These are phyloP conservation scores for Amesomyces nigricolor DNA, from an alignment of 2,329 filamentous ascomycete genomes.

Conservation along the genomic window DNA sequence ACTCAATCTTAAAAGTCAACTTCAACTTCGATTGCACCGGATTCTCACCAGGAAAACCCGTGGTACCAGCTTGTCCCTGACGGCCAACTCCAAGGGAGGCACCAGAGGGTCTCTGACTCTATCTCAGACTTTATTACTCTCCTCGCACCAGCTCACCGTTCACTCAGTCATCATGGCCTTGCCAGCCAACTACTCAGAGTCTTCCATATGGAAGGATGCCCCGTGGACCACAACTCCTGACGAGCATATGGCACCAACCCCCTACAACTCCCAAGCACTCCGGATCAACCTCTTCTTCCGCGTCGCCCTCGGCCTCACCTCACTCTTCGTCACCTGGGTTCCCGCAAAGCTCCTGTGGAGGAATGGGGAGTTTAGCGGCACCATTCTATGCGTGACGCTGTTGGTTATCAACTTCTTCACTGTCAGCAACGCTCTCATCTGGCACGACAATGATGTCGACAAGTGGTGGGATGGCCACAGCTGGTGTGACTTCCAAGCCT, in stretches of 20 bases:
- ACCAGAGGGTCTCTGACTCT: background rate
- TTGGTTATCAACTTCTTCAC: constrained; percentile 44
- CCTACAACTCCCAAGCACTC: constrained; percentile 28
- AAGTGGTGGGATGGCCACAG: constrained; percentile 48
- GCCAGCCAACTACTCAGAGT: constrained; percentile 5
- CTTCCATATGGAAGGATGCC: constrained; percentile 9
- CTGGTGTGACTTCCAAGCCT: constrained; percentile 48
- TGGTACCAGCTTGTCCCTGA: background rate
- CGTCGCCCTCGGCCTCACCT: constrained; percentile 42
- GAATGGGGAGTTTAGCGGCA: constrained; percentile 50
- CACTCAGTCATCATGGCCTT: constrained; percentile 10
- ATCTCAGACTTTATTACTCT: background rate
- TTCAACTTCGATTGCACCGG: background rate
- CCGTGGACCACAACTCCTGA: constrained; percentile 25
- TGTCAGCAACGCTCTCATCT: constrained; percentile 47
- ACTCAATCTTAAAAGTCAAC: background rate
- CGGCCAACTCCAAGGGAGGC: background rate
- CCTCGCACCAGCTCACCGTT: background rate
- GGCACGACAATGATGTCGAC: constrained; percentile 46
- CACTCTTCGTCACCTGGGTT: constrained; percentile 44
- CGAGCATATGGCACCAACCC: constrained; percentile 22
- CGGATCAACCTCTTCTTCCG: constrained; percentile 44
- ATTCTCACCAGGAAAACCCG: background rate
- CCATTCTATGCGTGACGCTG: constrained; percentile 43
- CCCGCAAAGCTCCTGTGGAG: constrained; percentile 46